These are phyloP conservation scores for Sabuloglossum arenarium DNA, from an alignment of 495 filamentous ascomycete species.

Conservation along the genomic window DNA sequence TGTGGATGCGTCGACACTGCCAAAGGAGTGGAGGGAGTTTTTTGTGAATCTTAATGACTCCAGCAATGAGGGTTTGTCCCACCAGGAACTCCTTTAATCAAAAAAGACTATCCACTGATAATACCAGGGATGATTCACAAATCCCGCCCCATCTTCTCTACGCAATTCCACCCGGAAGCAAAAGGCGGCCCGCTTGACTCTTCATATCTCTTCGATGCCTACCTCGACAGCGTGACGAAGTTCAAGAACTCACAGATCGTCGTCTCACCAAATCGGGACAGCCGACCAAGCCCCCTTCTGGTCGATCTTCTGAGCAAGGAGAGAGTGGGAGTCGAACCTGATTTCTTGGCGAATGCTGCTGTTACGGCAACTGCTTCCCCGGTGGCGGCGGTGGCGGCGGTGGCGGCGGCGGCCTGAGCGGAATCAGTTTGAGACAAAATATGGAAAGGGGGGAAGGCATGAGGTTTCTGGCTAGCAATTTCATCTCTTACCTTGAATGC, in stretches of 20 bases:
- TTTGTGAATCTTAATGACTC: slow-evolving; percentile 95
- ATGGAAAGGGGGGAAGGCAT: too few species aligned
- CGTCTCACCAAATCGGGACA: slow-evolving; percentile 45
- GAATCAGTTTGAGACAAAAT: too few species aligned
- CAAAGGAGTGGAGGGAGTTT: slow-evolving; percentile 83
- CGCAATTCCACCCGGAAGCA: slow-evolving; percentile 96
- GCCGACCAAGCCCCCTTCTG: slow-evolving; percentile 63
- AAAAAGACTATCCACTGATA: slow-evolving; percentile 4
- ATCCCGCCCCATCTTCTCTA: slow-evolving; percentile 89
- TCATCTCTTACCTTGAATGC: too few species aligned
- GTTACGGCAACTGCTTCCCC: slow-evolving; percentile 19
- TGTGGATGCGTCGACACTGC: slow-evolving; percentile 68
- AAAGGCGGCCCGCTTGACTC: slow-evolving; percentile 91
- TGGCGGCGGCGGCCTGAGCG: too few species aligned
- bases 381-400: background rate
- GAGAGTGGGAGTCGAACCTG: slow-evolving; percentile 71
- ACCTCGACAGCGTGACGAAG: slow-evolving; percentile 67
- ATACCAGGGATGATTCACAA: slow-evolving; percentile 63
- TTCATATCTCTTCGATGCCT: slow-evolving; percentile 87
- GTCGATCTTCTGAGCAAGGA: slow-evolving; percentile 85
- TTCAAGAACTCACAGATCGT: slow-evolving; percentile 67
- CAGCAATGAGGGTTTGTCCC: slow-evolving; percentile 60
- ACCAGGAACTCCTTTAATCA: slow-evolving; percentile 2
- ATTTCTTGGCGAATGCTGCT: slow-evolving; percentile 20
- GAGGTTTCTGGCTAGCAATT: too few species aligned